phyloP scores from a whole-genome alignment of 371 early-diverging fungal genomes.

The Mucor racemosus region DNA sequence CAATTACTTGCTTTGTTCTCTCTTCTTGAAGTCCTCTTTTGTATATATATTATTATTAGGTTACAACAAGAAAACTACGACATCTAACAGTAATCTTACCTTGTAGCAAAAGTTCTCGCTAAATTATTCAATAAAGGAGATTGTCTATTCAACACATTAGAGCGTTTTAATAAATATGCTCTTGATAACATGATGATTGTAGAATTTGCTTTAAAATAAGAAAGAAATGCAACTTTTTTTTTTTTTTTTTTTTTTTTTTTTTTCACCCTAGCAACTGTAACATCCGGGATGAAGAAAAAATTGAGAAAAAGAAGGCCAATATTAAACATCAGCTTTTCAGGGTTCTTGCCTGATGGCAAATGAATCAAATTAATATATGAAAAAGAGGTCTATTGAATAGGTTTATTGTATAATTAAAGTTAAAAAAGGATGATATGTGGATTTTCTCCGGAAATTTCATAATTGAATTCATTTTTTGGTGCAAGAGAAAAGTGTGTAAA shows the following conservation, averaged over 20 bases:
- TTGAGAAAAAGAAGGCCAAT: background rate
- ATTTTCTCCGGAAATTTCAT: too few relatives aligned
- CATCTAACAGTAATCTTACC: slow-evolving; percentile 9
- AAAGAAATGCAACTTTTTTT: too few relatives aligned
- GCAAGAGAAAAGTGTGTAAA: too few relatives aligned
- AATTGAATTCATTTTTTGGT: too few relatives aligned
- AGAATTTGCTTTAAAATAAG: too few relatives aligned
- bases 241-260: too few relatives aligned
- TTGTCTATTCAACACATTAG: background rate
- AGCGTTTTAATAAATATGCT: background rate
- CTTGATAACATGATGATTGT: background rate
- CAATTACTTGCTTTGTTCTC: slow-evolving; percentile 32
- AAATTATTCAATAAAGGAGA: background rate
- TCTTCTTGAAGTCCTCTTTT: slow-evolving; percentile 28
- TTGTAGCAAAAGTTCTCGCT: slow-evolving; percentile 14
- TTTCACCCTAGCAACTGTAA: too few relatives aligned
- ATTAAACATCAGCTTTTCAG: background rate
- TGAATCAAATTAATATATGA: too few relatives aligned
- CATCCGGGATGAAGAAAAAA: background rate
- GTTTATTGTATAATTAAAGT: too few relatives aligned
- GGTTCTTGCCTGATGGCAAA: too few relatives aligned
- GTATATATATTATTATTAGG: background rate
- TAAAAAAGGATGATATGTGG: too few relatives aligned
- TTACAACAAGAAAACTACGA: background rate
- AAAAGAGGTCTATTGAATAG: too few relatives aligned